A percentile compares a stretch with the other conserved stretches of the same genome.
Evolutionary conservation across 2,329 filamentous ascomycete species (phyloP).

Genomic region (Pyrenophora seminiperda): DNA sequence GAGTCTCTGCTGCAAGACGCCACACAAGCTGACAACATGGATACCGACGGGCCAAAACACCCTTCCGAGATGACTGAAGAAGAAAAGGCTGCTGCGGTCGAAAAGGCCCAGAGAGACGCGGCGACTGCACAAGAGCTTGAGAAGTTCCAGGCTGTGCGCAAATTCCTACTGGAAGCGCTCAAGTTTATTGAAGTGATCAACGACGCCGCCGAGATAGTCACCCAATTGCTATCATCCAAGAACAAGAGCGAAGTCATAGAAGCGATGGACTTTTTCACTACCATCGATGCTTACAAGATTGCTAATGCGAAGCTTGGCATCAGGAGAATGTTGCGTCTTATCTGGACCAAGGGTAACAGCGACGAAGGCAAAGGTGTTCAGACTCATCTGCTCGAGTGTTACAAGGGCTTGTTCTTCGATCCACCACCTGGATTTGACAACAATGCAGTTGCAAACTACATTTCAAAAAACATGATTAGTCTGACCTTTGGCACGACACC

Average conservation of each 20-base stretch:
- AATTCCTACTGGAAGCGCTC: constrained; percentile 92
- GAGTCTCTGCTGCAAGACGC: constrained; percentile 83
- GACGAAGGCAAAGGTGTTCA: constrained; percentile 99
- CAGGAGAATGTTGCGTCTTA: constrained; percentile 90
- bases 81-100: constrained; percentile 72
- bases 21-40: constrained; percentile 69
- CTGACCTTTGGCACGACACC: constrained; percentile 94
- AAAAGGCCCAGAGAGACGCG: constrained; percentile 83
- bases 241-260: constrained; percentile 99
- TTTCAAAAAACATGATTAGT: constrained; percentile 98
- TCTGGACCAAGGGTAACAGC: constrained; percentile 99
- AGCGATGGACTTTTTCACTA: constrained; percentile 97
- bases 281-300: constrained; percentile 94
- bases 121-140: constrained; percentile 87
- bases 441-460: constrained; percentile 92
- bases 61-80: constrained; percentile 76
- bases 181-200: constrained; percentile 93
- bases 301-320: constrained; percentile 92
- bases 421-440: constrained; percentile 84
- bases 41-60: constrained; percentile 52
- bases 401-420: constrained; percentile 94
- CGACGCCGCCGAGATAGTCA: constrained; percentile 77
- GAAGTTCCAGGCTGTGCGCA: constrained; percentile 82
- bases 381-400: constrained; percentile 94
- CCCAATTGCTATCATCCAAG: constrained; percentile 86